Conservation (phyloP, 345 rosid species). For the Rhizophora apiculata region DNA sequence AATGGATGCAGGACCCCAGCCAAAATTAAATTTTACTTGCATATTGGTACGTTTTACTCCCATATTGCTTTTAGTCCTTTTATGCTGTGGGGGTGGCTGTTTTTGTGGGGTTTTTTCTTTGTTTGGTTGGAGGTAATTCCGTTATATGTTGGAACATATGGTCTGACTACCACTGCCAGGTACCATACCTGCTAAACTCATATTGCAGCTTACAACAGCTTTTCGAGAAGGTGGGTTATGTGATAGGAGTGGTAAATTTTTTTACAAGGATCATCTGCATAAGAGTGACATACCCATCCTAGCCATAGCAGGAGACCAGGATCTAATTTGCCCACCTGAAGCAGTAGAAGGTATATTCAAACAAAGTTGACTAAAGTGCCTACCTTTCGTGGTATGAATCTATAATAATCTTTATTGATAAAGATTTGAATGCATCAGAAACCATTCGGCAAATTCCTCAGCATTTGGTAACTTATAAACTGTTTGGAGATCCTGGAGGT, state of each 20-base stretch:
- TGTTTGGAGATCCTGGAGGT: slow-evolving; percentile 59
- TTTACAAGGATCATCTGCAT: slow-evolving; percentile 65
- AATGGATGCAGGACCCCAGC: not conserved
- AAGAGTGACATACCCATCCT: slow-evolving; percentile 62
- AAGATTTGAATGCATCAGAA: slow-evolving; percentile 35
- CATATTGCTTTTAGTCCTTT: too few species aligned
- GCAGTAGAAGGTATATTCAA: slow-evolving; percentile 74
- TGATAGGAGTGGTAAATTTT: slow-evolving; percentile 72
- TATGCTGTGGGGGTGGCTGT: too few species aligned
- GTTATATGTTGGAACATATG: not conserved
- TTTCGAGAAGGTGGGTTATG: slow-evolving; percentile 77
- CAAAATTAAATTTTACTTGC: not conserved
- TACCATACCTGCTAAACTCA: slow-evolving; percentile 85
- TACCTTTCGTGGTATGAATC: slow-evolving; percentile 7
- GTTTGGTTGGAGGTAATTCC: too few species aligned
- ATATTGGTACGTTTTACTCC: not conserved
- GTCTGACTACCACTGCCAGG: slow-evolving; percentile 41
- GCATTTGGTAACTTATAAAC: slow-evolving; percentile 51
- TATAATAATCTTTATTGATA: slow-evolving; percentile 3
- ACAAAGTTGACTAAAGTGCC: not conserved
- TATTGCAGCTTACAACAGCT: slow-evolving; percentile 90
- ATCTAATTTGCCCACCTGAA: slow-evolving; percentile 87
- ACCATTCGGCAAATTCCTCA: slow-evolving; percentile 54
- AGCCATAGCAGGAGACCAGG: slow-evolving; percentile 90
- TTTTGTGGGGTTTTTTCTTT: too few species aligned